Evolutionary conservation across 2,329 filamentous ascomycete species (phyloP), one percentile per base, ranked within the genome.

Genomic region (Dactylonectria macrodidyma): DNA sequence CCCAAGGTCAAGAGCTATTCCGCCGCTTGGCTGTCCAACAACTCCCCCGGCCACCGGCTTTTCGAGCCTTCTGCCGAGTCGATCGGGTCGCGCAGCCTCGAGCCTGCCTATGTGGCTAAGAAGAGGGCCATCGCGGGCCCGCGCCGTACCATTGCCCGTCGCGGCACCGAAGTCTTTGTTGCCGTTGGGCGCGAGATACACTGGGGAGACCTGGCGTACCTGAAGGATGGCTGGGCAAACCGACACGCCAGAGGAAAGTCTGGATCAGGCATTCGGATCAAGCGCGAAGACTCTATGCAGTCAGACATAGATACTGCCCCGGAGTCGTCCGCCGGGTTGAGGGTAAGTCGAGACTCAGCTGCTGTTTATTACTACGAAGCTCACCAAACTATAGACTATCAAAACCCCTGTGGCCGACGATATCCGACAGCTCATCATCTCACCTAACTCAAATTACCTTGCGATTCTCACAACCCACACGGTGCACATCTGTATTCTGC

Each of bases 401-500:
- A 92, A 92, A 78, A 90, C 92, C 3, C 90, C 93, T 3, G 90
- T 95, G 59, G 92, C 92, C 69, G 92, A 94, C 66, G 90, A 94
- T 64, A 97, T 98, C 75, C 90, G 90, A 76, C 95, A 97, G 79
- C 89, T 98, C 56, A 84, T 93, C 71, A 91, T 97, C 46, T 98
- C 95, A 1, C 95, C 95, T 1, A 91, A 92, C 65, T 90, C 90
- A 46, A 91, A 93, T 75, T 95, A 92, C 77, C 89, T 98, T 65
- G 95, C 95, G 5, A 92, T 98, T 62, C 84, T 95, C 58, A 97
- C 95, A 1, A 90, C 91, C 10, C 93, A 98, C 78, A 98, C 95
- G 2, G 90, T 97, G 48, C 94, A 97, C 78, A 91, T 98, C 74
- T 92, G 93, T 63, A 85, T 95, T n/a, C 86, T 98, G 5, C 95